These are phyloP conservation scores for barley (Hordeum vulgare) DNA, from an alignment of 176 grass and related monocot genomes.

Conservation along the genomic window DNA sequence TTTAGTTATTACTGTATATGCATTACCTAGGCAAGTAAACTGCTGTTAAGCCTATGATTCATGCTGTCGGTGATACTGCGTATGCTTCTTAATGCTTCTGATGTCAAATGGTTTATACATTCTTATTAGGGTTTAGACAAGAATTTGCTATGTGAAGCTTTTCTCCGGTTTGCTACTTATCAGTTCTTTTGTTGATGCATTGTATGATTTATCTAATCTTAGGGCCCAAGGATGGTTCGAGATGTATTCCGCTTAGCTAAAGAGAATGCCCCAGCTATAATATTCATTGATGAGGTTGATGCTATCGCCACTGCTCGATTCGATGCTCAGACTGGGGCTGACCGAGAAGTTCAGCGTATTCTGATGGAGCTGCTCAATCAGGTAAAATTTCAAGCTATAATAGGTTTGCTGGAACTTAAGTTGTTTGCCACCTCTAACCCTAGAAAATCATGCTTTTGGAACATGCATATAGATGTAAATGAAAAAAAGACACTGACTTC, in stretches of 20 bases:
- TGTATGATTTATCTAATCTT: background rate
- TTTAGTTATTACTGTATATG: background rate
- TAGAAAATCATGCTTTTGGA: background rate
- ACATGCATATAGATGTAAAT: background rate
- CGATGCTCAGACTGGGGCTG: slow-evolving; percentile 98
- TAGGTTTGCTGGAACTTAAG: background rate
- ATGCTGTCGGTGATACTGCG: background rate
- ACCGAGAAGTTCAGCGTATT: slow-evolving; percentile 97
- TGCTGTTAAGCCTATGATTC: background rate
- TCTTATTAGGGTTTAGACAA: background rate
- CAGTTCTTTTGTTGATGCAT: background rate
- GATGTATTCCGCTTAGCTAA: slow-evolving; percentile 98
- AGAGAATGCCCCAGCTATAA: slow-evolving; percentile 96
- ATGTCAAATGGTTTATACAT: background rate
- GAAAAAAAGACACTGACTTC: background rate
- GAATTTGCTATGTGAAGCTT: background rate
- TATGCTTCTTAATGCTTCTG: slow-evolving; percentile 1
- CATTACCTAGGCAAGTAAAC: background rate
- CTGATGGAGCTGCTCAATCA: slow-evolving; percentile 99
- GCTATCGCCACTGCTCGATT: slow-evolving; percentile 97
- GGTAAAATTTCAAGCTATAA: slow-evolving; percentile 28
- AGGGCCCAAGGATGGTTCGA: slow-evolving; percentile 95
- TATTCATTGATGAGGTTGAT: slow-evolving; percentile 99
- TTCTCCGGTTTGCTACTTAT: background rate
- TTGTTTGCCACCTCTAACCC: background rate